Conservation (phyloP, 106 monocot genomes). For the Vanilla planifolia region DNA sequence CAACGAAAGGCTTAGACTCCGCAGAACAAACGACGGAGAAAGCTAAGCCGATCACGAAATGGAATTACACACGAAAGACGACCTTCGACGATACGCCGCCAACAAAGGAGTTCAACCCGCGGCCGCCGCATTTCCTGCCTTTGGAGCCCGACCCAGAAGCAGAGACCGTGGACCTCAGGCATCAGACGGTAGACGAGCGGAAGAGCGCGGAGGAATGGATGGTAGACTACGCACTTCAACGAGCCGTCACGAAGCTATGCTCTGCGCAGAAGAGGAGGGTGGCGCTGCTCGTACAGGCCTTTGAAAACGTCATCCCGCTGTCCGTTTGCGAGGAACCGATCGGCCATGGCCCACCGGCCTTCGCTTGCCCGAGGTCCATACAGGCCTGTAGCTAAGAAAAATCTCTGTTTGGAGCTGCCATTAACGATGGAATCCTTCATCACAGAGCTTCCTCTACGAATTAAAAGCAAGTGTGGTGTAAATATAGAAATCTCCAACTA, state of each 20-base stretch:
- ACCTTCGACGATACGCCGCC: slow-evolving; percentile 15
- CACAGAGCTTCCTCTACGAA: no score
- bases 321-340: slow-evolving; percentile 4
- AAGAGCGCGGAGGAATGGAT: slow-evolving; percentile 76
- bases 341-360: slow-evolving; percentile 6
- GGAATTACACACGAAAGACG: slow-evolving; percentile 9
- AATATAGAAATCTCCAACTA: no score
- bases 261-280: slow-evolving; percentile 55
- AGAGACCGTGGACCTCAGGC: slow-evolving; percentile 71
- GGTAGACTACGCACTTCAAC: slow-evolving; percentile 67
- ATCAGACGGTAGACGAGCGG: slow-evolving; percentile 54
- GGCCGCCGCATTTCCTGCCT: slow-evolving; percentile 47
- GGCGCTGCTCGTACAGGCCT: slow-evolving; percentile 60
- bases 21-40: no score
- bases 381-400: slow-evolving; percentile 56
- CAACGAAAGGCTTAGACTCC: no score
- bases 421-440: no score
- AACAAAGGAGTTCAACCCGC: slow-evolving; percentile 45
- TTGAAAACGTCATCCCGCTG: slow-evolving; percentile 48
- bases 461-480: no score
- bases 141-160: slow-evolving; percentile 51
- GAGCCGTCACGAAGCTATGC: slow-evolving; percentile 37
- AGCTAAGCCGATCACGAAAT: not conserved
- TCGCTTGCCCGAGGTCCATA: slow-evolving; percentile 23
- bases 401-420: no score